Base-by-base conservation (phyloP, 148 eudicot genomes). In the Vaccinium darrowii region DNA sequence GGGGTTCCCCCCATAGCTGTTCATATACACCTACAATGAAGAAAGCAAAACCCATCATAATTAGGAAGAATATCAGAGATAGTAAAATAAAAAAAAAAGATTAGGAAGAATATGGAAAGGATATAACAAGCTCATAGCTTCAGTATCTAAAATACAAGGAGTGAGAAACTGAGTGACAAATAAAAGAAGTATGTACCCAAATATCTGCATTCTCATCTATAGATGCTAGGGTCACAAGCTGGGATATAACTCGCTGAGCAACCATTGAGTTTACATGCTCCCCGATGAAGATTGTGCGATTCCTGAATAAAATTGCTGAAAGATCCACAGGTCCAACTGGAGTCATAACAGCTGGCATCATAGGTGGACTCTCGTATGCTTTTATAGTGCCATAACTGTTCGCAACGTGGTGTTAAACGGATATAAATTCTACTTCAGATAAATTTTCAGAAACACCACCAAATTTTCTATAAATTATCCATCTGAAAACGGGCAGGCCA, bases 261-360 rank as follows among this genome's bases (percentile, higher is more conserved):
- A 94, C 96, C 87, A 88, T 88, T 76, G 95, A 84, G 80, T 92
- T 90, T 30, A 94, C 85, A 78, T 97, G 94, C 88, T 96, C 92
- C 84, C 99, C 99, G 52, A 96, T 92, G 88, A 94, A 94, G 87
- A 96, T 93, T 49, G 94, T 93, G 16, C 99, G 94, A 69, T 96
- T 96, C 86, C 98, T 92, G 82, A 96, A 93, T 75, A 96, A 86
- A n/a, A 94, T 91, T 36, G 93, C 88, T 76, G 99, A 93, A 87
- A 96, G 94, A 86, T 94, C 99, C 92, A 94, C 50, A 39, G 94
- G 92, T 78, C 98, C 99, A 79, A 92, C 95, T 33, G 99, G 99
- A 84, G 99, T 93, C 93, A 94, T 86, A 62, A 96, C 91, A 82
- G 94, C 94, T n/a, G 99, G 99, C 98, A 96, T 93, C 60, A 95